Conservation (phyloP, 2,329 filamentous ascomycete species). For the Teratosphaeria viscida region DNA sequence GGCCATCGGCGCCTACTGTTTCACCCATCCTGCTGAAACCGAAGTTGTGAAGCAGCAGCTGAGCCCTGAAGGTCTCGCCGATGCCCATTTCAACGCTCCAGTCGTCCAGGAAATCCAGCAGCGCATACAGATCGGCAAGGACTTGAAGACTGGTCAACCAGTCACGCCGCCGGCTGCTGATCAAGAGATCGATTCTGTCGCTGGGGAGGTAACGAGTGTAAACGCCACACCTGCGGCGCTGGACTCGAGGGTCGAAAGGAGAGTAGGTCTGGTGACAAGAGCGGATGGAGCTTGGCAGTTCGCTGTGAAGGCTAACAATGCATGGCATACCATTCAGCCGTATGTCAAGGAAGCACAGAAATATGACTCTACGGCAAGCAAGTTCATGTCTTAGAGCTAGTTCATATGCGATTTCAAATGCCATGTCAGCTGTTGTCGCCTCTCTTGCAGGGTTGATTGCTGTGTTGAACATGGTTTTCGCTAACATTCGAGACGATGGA, state of each 20-base stretch:
- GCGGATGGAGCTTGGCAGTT: conserved; percentile 4
- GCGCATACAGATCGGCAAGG: neutral
- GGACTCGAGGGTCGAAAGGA: neutral
- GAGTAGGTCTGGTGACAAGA: conserved; percentile 1
- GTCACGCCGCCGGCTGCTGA: neutral
- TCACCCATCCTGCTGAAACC: conserved; percentile 4
- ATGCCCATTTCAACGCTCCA: neutral
- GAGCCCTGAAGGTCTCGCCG: conserved; percentile 1
- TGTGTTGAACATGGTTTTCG: too few species aligned
- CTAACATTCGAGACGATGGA: too few species aligned
- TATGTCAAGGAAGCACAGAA: neutral
- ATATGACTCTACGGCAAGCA: neutral
- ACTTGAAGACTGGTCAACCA: neutral
- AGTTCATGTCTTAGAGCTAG: neutral
- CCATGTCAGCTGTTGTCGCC: neutral
- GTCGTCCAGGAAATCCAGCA: neutral
- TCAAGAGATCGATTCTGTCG: neutral
- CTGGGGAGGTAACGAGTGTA: too few species aligned
- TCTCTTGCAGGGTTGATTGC: neutral
- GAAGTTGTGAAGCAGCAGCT: conserved; percentile 3
- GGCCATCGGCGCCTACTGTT: conserved; percentile 4
- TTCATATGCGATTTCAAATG: too few species aligned
- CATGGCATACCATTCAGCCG: conserved; percentile 3
- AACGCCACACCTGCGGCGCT: neutral
- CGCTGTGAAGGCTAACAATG: conserved; percentile 3